A percentile compares a stretch with the other conserved stretches of the same genome.
Conservation (phyloP, 495 filamentous ascomycete species). For the Neurospora sp. region DNA sequence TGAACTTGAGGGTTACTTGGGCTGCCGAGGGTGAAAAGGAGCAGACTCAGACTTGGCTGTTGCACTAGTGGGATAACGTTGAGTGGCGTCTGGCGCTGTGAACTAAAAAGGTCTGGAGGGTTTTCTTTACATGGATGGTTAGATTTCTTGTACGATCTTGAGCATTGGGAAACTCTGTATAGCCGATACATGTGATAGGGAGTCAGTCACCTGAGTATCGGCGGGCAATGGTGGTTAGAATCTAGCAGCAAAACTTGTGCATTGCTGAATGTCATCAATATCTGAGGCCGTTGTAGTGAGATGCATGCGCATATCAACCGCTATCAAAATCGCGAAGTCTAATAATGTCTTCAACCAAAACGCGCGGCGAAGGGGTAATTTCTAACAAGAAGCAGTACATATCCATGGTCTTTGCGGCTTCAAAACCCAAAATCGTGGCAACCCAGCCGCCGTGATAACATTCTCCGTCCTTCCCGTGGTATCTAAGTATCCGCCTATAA, state of each 20-base stretch:
- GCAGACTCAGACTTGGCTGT: slow-evolving; percentile 34
- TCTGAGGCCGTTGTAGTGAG: neutral
- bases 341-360: neutral
- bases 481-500: neutral
- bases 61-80: slow-evolving; percentile 17
- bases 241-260: neutral
- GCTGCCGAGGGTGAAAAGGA: slow-evolving; percentile 19
- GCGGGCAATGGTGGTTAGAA: neutral
- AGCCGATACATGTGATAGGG: neutral
- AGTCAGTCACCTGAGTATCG: neutral
- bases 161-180: neutral
- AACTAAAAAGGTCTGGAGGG: neutral
- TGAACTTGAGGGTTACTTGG: slow-evolving; percentile 37
- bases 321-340: neutral
- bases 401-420: neutral
- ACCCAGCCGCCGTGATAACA: neutral
- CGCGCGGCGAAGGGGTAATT: neutral
- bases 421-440: neutral
- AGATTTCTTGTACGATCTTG: neutral
- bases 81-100: neutral
- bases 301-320: neutral
- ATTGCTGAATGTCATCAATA: neutral
- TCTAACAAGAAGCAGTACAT: neutral
- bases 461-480: neutral
- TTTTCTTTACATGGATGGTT: neutral